Base-by-base conservation (phyloP, 306 rosid species). In the Pterocarpus santalinus region DNA sequence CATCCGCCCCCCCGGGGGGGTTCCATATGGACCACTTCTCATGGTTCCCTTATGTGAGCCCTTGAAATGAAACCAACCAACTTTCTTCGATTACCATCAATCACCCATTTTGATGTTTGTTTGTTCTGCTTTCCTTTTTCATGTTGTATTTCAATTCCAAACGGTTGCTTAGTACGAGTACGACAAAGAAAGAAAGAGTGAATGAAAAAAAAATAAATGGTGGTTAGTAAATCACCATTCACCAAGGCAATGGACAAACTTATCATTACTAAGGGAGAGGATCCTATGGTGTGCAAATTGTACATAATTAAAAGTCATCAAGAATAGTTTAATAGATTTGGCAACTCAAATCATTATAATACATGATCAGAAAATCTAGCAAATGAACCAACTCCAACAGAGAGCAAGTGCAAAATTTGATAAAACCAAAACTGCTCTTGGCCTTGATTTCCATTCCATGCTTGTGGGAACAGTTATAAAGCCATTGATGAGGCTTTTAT, bases 1-100 rank as follows among this genome's bases (percentile, higher is more conserved):
- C 4, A 69, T n/a, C n/a, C n/a, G n/a, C n/a, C n/a, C n/a, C n/a
- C n/a, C n/a, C n/a, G n/a, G n/a, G n/a, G n/a, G n/a, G 28, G 28
- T 22, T 22, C 28, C 28, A 22, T 22, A 22, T 28, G 82, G 82
- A 79, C 83, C 83, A 71, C 78, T 22, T 30, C 12, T 66, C 35
- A 47, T n/a, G 7, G 22, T 47, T 7, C 2, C 13, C 13, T 52
- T 36, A 14, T 79, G 76, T 30, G 28, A 79, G 28, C 12, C 5
- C 43, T 32, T 67, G 41, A 66, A 77, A 52, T 1, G 1, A 68
- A 56, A 55, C 67, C 63, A 78, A 66, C 68, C 5, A 67, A 69
- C 82, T 61, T 75, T 61, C 60, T 60, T 44, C 32, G 2, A 8
- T 5, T 28, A 43, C 41, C 65, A 43, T 57, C 41, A 44, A 47